phyloP scores from a whole-genome alignment of 805 yeast species.

The Candida silvatica region DNA sequence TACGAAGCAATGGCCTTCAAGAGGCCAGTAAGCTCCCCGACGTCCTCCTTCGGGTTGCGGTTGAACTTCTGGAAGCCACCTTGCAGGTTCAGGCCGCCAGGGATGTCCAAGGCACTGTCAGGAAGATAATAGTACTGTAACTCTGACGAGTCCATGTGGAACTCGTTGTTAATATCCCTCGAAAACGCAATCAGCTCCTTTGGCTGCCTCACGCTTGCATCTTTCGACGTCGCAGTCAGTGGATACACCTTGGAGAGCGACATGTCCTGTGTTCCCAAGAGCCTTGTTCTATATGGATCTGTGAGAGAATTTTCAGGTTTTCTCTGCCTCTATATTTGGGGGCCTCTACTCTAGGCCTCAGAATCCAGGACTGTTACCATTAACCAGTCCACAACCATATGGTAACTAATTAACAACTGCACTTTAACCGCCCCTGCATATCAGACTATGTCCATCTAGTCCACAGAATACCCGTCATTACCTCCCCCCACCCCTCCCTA shows the following conservation, averaged over 20 bases:
- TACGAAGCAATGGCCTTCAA: slow-evolving; percentile 43
- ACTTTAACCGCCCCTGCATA: no score
- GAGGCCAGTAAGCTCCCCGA: slow-evolving; percentile 48
- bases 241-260: slow-evolving; percentile 3
- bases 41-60: slow-evolving; percentile 45
- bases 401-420: no score
- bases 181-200: slow-evolving; percentile 69
- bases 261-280: no score
- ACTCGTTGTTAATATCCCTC: slow-evolving; percentile 40
- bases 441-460: no score
- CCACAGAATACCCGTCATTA: no score
- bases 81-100: slow-evolving; percentile 49
- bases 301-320: no score
- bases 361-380: no score
- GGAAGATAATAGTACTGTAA: slow-evolving; percentile 77
- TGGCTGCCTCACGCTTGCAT: slow-evolving; percentile 77
- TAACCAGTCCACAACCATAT: no score
- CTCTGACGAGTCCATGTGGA: slow-evolving; percentile 41
- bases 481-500: no score
- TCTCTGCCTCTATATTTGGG: no score
- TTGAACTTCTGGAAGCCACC: slow-evolving; percentile 57
- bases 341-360: no score
- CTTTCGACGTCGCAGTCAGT: slow-evolving; percentile 28
- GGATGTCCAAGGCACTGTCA: slow-evolving; percentile 48
- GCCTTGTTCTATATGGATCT: no score